Base-by-base conservation (phyloP, 2,329 filamentous ascomycete genomes). In the Lachnellula occidentalis region DNA sequence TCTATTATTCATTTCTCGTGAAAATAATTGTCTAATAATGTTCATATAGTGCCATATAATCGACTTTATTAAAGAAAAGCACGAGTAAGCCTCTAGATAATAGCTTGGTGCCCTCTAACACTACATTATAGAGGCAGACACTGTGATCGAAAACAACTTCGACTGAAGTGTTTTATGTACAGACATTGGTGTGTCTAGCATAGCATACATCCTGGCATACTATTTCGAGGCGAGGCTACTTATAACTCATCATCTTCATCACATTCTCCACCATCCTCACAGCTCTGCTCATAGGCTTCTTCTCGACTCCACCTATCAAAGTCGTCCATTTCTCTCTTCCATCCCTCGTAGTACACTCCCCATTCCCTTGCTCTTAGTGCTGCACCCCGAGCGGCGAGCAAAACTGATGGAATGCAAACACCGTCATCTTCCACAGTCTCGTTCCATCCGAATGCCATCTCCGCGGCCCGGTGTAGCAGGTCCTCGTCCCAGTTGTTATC, bases 281-380 rank as follows among this genome's bases (percentile, higher is more conserved):
- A 31, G 76, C 74, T 36, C 71, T 81, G 24, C 76, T 84, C 51
- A 64, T 84, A 42, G 70, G 82, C 39, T 31, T 31, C 9, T 31
- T 31, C 27, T 31, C 9, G 27, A 31, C 27, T 12, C 36, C 3
- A 7, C 9, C 41, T 17, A 43, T 43, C 19, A 5, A 3, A 19
- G 19, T 22, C 1, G 11, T 53, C 17, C 17, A 45, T 36, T 17
- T 50, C 36, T 8, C 14, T 43, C n/a, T 22, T 22, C 31, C 12
- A 19, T 17, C 17, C 24, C 2, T 55, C 53, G 21, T 51, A 57
- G 24, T 53, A 48, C 8, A 6, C 27, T 5, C 22, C 36, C 55
- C 50, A 57, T 34, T 56, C 51, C 22, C 27, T 39, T 8, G 57
- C 57, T 24, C 51, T 50, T 37, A 56, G 27, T 21, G 54, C 54